Evolutionary conservation across 345 rosid genomes (phyloP), one percentile per base, ranked within the genome.

Genomic region (Capsella bursapastoris): DNA sequence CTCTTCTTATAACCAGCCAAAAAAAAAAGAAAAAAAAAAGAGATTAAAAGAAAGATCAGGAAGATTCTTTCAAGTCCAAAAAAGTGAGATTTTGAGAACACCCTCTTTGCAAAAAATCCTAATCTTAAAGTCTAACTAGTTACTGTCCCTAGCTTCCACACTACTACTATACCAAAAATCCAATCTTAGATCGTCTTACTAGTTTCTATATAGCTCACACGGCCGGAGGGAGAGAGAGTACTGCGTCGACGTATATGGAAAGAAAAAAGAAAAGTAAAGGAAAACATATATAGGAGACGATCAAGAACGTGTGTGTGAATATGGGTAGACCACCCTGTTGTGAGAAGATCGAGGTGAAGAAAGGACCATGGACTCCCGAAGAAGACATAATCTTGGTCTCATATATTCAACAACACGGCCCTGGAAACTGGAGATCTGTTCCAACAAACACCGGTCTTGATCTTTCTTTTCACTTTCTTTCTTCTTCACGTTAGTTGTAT

Each of bases 321-420:
- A 93, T 94, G 98, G 98, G 89, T 10, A 86, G 97, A 80, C 88
- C 93, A 68, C 99, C 99, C 34, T 90, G 97, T 80, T 87, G 93
- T 61, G 96, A 90, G 45, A 91, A 87, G 83, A 68, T 80, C 10
- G 92, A 87, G n/a, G 88, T 94, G 68, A 94, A 91, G 87, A 94
- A 94, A 85, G 98, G 97, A 15, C 98, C 97, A 28, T 94, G 98
- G 98, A 94, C 97, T 18, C 98, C 98, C 0, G 97, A 94, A 73
- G 98, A 94, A 83, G 98, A 94, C 73, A 94, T 94, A 81, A 83
- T 85, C 59, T 73, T 94, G 70, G 98, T 94, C 71, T 90, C 97
- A 61, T 85, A 87, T 52, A 88, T 94, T 70, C 98, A 91, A 78
- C 90, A 90, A 66, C 95, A 88, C 66, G 98, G 98, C 18, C 96